Percentiles rank a stretch among this genome's conserved stretches.
These are phyloP conservation scores for Vicia faba DNA, from an alignment of 306 rosid genomes.

Conservation along the genomic window DNA sequence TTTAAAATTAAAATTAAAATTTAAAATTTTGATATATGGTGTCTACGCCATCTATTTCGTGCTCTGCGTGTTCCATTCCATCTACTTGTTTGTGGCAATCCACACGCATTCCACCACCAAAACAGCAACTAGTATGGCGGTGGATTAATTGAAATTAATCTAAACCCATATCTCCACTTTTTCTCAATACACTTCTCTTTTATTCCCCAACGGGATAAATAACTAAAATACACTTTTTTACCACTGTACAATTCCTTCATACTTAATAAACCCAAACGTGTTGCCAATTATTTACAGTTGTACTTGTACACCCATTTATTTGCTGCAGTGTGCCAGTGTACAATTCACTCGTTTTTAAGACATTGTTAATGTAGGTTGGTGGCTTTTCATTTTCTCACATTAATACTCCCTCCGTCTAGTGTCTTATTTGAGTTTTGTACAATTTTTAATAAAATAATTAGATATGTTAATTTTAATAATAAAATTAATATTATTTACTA, in stretches of 20 bases:
- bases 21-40: too few relatives aligned
- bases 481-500: too few relatives aligned
- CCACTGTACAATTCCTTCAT: not conserved
- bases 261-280: not conserved
- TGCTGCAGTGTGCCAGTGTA: constrained; percentile 1
- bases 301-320: not conserved
- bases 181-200: not conserved
- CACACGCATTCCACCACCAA: not conserved
- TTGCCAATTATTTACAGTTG: too few relatives aligned
- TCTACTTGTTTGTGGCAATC: not conserved
- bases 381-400: not conserved
- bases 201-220: not conserved
- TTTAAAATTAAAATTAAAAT: too few relatives aligned
- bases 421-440: too few relatives aligned
- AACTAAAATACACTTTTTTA: not conserved
- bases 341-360: constrained; percentile 12
- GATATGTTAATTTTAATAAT: too few relatives aligned
- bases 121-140: not conserved
- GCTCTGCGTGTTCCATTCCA: too few relatives aligned
- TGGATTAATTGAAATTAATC: not conserved
- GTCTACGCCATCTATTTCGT: too few relatives aligned
- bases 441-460: too few relatives aligned
- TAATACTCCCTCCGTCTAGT: too few relatives aligned
- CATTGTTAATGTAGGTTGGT: not conserved
- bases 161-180: not conserved